Base-by-base conservation (phyloP, 768 basidiomycete species). In the Leccinum incarnatum region DNA sequence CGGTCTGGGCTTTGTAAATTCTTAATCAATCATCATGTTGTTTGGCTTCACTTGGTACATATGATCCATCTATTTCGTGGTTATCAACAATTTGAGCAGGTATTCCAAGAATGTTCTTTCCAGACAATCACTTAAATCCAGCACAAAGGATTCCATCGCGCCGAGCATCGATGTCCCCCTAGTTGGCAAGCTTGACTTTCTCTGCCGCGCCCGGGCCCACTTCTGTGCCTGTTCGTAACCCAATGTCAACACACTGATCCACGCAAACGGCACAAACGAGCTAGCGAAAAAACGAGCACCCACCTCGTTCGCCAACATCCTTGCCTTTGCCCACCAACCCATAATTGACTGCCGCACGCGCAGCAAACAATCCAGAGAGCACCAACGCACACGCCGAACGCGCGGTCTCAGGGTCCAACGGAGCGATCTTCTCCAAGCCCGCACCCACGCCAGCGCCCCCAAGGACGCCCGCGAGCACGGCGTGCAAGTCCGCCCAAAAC, bases 301-400 rank as follows among this genome's bases (percentile, higher is more conserved):
- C 51, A 72, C 72, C 62, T 55, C 30, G 63, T 54, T 54, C 56
- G 21, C 59, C 60, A 17, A 51, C 57, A 17, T 56, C 61, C 21
- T 54, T 58, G 21, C 56, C 61, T n/a, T 54, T 58, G 25, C 59
- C 61, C 21, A 58, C 40, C 45, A 65, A 62, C 15, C 76, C 74
- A 64, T 87, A 89, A 63, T 86, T 91, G 75, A 82, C 87, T 47
- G 83, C 76, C 2, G 89, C 82, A 37, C 93, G 78, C 32, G 78
- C 78, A 1, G 79, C 71, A 63, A 95, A 94, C 42, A 93, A 64
- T 0, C 66, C 76, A 12, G 81, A 77, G 17, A 94, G 77, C 1
- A 93, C 67, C 14, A 87, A 57, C 30, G 88, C 87, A 70, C 91
- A 93, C 19, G 86, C 77, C 7, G 89, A 86, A 12, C 91, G 77